Evolutionary conservation across 2,329 filamentous ascomycete species (phyloP).

Genomic region (Sarocladium brachiariae): DNA sequence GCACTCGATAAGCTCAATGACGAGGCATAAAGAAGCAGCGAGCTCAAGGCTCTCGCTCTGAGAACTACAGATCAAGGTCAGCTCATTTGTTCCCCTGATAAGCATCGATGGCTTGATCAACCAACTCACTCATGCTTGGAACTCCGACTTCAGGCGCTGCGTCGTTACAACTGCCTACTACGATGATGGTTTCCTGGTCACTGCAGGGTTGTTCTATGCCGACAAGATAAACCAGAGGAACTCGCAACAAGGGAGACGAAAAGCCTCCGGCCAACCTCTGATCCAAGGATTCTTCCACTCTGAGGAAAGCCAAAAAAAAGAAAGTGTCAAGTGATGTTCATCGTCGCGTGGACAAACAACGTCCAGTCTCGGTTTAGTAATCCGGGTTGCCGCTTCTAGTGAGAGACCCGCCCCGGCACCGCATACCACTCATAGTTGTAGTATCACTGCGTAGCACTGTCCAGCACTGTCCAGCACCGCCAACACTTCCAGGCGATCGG

Average conservation of each 20-base stretch:
- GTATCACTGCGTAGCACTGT: too few relatives aligned
- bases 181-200: too few relatives aligned
- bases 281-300: too few relatives aligned
- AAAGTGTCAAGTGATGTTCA: background rate
- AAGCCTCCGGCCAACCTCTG: background rate
- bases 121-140: background rate
- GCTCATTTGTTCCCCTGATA: background rate
- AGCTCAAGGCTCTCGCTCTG: background rate
- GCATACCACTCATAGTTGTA: too few relatives aligned
- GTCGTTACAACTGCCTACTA: too few relatives aligned
- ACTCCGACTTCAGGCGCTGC: too few relatives aligned
- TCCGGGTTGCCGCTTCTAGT: background rate
- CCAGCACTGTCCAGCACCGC: background rate
- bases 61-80: background rate
- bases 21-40: background rate
- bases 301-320: background rate
- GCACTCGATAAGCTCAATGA: background rate
- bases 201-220: too few relatives aligned
- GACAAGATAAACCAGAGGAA: too few relatives aligned
- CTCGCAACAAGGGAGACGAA: too few relatives aligned
- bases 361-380: background rate
- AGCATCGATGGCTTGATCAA: background rate
- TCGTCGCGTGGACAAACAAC: constrained; percentile 1
- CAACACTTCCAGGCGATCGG: background rate
- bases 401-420: too few relatives aligned